Base-by-base conservation (phyloP, 305 asterid species). In the Solanum hybrid region DNA sequence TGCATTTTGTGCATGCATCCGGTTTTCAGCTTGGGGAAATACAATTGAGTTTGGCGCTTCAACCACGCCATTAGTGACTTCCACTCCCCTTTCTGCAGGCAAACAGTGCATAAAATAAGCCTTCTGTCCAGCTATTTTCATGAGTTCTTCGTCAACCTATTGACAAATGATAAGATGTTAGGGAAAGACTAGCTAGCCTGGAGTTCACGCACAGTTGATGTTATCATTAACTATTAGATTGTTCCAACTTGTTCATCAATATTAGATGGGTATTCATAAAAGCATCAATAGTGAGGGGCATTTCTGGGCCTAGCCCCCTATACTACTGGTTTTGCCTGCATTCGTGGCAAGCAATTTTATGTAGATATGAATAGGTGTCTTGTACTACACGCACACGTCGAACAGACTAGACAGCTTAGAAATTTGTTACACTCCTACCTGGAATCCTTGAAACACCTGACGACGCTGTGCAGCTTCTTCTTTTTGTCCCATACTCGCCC, bases 401-500 rank as follows among this genome's bases (percentile, higher is more conserved):
- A 86, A 22, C 32, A 65, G 24, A 61, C 33, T 0, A 85, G 7
- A 45, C 3, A 83, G 14, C 86, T 12, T 12, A 6, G 31, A 70
- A 17, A 32, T 85, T 57, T 57, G 13, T 32, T 22, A 7, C 17
- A 14, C 22, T n/a, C 37, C 36, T 93, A 97, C 99, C 98, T 97
- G 98, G 95, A 96, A 97, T 86, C 97, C 98, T 93, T 96, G 96
- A 92, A 97, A 97, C 68, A 92, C 98, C 92, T 92, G 92, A 65
- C 93, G 96, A 26, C 99, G 99, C 91, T 96, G 91, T 87, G 95
- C 98, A 93, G 99, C 98, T 94, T 97, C 99, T 90, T 96, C 98
- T 93, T 97, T 97, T 92, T 97, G 98, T 41, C 99, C 99, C 98
- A 96, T 96, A 93, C 99, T 96, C 29, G 99, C 99, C 99, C 99